phyloP scores from a whole-genome alignment of 2,329 filamentous ascomycete genomes.

The Penicillium sp. region DNA sequence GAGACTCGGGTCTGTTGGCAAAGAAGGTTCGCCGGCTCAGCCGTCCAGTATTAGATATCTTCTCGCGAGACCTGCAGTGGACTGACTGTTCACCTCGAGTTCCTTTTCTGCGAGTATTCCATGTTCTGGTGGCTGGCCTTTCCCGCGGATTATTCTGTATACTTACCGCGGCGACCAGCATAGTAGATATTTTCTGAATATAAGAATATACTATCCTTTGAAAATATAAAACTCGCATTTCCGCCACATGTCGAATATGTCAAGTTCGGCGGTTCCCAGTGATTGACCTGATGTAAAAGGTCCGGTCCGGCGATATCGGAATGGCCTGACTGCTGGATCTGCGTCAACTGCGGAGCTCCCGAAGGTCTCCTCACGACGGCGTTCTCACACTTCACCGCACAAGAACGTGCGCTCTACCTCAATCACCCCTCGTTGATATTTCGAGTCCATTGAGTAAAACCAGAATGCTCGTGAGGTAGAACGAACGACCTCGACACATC shows the following conservation, averaged over 20 bases:
- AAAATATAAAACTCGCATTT: not conserved
- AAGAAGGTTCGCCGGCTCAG: not conserved
- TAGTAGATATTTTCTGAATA: conserved; percentile 20
- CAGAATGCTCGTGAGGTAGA: conserved; percentile 21
- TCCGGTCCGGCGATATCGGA: conserved; percentile 26
- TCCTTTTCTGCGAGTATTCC: not conserved
- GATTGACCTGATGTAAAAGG: conserved; percentile 13
- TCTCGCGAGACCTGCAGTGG: conserved; percentile 8
- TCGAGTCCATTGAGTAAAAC: not conserved
- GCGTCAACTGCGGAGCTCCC: conserved; percentile 26
- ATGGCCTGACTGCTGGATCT: conserved; percentile 27
- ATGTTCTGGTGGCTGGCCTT: not conserved
- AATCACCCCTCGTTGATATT: not conserved
- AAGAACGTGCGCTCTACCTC: not conserved
- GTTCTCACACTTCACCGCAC: not conserved
- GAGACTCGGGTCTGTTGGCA: conserved; percentile 1
- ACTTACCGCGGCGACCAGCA: not conserved
- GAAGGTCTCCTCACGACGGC: conserved; percentile 19
- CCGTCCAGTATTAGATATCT: conserved; percentile 3
- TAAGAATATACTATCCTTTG: conserved; percentile 12
- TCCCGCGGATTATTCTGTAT: not conserved
- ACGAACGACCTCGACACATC: not conserved
- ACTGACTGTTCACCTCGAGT: not conserved
- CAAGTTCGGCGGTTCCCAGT: not conserved
- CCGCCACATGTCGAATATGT: not conserved